phyloP scores from a whole-genome alignment of 1,139 yeast genomes.

The Saccharomyces uvarum region DNA sequence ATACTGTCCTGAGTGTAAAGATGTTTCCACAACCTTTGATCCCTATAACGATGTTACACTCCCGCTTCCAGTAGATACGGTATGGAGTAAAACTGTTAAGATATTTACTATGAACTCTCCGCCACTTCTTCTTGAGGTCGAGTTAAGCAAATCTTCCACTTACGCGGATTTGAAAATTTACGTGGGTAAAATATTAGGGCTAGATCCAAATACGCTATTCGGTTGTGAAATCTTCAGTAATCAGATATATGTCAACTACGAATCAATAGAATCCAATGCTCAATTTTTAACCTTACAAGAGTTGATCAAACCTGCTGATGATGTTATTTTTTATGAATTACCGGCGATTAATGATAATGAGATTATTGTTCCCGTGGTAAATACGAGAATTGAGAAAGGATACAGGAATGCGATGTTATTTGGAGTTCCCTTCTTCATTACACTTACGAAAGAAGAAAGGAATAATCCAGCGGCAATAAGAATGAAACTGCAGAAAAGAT shows the following conservation, averaged over 20 bases:
- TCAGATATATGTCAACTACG: conserved; percentile 64
- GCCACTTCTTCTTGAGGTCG: conserved; percentile 56
- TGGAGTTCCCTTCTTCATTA: conserved; percentile 71
- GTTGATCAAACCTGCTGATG: conserved; percentile 56
- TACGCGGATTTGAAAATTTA: conserved; percentile 58
- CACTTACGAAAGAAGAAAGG: conserved; percentile 43
- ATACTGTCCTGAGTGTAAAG: conserved; percentile 77
- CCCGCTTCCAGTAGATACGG: conserved; percentile 72
- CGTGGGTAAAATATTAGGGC: conserved; percentile 45
- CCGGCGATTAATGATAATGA: conserved; percentile 35
- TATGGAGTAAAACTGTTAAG: conserved; percentile 63
- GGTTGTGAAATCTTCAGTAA: conserved; percentile 67
- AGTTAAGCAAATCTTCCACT: conserved; percentile 57
- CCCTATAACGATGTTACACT: conserved; percentile 88
- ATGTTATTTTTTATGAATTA: conserved; percentile 62
- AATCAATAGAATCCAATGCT: conserved; percentile 48
- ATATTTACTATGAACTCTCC: conserved; percentile 52
- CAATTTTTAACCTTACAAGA: conserved; percentile 64
- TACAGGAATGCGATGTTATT: conserved; percentile 38
- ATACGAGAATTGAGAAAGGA: conserved; percentile 42
- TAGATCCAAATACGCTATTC: conserved; percentile 42
- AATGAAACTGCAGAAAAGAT: conserved; percentile 44
- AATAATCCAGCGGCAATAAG: conserved; percentile 50
- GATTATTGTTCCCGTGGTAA: conserved; percentile 62
- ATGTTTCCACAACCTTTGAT: conserved; percentile 83